These are phyloP conservation scores for Trypanosomatidae sp. DNA, from an alignment of 208 protist genomes.

Conservation along the genomic window DNA sequence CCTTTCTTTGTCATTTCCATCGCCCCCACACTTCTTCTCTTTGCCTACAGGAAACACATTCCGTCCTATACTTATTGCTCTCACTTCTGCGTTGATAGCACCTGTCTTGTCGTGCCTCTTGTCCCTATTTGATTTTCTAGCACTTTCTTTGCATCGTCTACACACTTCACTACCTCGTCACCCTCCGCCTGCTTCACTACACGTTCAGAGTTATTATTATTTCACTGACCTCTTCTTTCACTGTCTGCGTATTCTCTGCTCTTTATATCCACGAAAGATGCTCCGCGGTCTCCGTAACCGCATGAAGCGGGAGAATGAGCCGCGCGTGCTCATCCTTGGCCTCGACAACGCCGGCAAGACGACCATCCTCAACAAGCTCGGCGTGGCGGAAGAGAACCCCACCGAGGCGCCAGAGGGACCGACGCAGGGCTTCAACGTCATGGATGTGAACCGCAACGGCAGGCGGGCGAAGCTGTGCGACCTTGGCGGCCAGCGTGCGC, in stretches of 20 bases:
- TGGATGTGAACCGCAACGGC: constrained; percentile 94
- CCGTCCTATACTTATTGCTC: no score
- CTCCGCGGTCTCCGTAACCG: constrained; percentile 84
- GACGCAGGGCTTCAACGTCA: constrained; percentile 99
- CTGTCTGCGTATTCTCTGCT: no score
- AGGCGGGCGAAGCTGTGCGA: constrained; percentile 99
- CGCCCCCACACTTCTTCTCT: no score
- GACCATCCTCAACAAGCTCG: constrained; percentile 94
- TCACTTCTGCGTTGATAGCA: no score
- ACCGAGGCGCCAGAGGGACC: constrained; percentile 95
- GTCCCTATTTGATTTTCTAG: no score
- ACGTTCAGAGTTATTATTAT: no score
- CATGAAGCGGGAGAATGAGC: constrained; percentile 91
- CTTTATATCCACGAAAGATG: constrained; percentile 53
- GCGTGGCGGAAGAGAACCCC: constrained; percentile 61
- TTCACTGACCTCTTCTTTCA: neutral
- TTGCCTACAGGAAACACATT: no score
- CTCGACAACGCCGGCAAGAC: constrained; percentile 98
- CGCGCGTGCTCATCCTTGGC: constrained; percentile 94
- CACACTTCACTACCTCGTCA: no score
- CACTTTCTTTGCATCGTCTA: no score
- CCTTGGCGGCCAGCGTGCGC: constrained; percentile 99
- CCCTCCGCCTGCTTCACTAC: no score
- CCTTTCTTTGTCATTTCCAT: no score
- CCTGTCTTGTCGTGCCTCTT: no score